Evolutionary conservation across 2,329 filamentous ascomycete genomes (phyloP).

Genomic region (Penicillium verrucosum): DNA sequence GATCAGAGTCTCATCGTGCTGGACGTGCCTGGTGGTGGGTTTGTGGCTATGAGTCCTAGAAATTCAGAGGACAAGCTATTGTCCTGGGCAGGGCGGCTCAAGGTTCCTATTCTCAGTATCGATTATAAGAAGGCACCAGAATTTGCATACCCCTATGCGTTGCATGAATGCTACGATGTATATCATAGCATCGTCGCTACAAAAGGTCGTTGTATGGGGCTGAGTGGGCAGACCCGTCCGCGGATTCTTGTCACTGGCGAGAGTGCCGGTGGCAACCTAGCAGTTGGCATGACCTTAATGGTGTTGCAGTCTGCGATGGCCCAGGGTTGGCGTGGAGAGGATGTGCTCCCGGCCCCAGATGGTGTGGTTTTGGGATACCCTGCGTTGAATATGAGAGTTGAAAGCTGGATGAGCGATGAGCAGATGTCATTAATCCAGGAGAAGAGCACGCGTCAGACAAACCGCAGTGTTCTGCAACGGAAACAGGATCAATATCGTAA

Average conservation of each 20-base stretch:
- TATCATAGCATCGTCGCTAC: conserved; percentile 72
- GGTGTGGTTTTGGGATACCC: conserved; percentile 87
- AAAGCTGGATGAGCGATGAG: conserved; percentile 98
- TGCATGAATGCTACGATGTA: conserved; percentile 85
- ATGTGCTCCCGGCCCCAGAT: conserved; percentile 67
- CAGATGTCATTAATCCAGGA: conserved; percentile 94
- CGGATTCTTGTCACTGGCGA: conserved; percentile 73
- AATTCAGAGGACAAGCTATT: conserved; percentile 92
- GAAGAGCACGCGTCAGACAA: conserved; percentile 71
- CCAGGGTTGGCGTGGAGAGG: conserved; percentile 55
- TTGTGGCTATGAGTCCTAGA: conserved; percentile 94
- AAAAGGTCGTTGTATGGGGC: conserved; percentile 70
- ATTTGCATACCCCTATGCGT: conserved; percentile 76
- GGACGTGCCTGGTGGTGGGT: conserved; percentile 91
- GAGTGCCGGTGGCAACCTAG: conserved; percentile 78
- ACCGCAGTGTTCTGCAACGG: conserved; percentile 70
- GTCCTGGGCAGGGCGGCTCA: conserved; percentile 84
- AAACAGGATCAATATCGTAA: conserved; percentile 89
- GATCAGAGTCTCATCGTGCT: conserved; percentile 75
- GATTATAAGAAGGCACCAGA: conserved; percentile 89
- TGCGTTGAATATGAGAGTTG: conserved; percentile 91
- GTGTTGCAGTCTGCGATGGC: conserved; percentile 70
- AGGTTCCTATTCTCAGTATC: conserved; percentile 82
- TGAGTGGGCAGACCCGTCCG: conserved; percentile 64
- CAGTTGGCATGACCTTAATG: conserved; percentile 80